Conservation (phyloP, 2,329 filamentous ascomycete genomes). For the Penicillium brevicompactum region DNA sequence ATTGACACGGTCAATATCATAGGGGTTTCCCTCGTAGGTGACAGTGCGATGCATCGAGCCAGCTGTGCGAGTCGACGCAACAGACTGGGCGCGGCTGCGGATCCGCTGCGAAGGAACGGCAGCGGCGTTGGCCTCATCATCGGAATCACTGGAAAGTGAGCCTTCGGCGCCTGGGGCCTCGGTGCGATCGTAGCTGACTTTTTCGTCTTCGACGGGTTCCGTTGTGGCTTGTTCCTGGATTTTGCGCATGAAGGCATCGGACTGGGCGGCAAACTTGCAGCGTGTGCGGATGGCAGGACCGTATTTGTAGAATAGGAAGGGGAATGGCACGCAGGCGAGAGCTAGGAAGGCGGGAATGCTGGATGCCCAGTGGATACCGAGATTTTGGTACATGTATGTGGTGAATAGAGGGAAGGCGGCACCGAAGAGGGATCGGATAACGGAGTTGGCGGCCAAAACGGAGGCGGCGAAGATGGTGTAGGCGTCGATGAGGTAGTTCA, state of each 20-base stretch:
- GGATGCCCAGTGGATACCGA: constrained; percentile 31
- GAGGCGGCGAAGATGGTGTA: constrained; percentile 32
- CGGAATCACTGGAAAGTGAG: constrained; percentile 28
- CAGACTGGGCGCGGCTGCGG: constrained; percentile 29
- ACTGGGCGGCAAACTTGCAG: constrained; percentile 32
- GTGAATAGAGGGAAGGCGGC: constrained; percentile 31
- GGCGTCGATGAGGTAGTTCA: constrained; percentile 31
- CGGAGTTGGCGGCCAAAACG: constrained; percentile 28
- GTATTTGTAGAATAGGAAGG: constrained; percentile 32
- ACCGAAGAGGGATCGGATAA: constrained; percentile 29
- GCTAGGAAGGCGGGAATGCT: constrained; percentile 28
- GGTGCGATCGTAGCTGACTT: constrained; percentile 34
- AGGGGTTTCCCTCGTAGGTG: constrained; percentile 48
- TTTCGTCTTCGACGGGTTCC: constrained; percentile 19
- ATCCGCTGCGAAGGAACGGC: constrained; percentile 21
- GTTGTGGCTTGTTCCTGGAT: constrained; percentile 30
- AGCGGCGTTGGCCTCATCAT: constrained; percentile 23
- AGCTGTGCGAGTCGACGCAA: constrained; percentile 30
- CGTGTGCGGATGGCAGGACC: constrained; percentile 23
- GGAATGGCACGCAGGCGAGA: constrained; percentile 29
- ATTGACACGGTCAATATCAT: constrained; percentile 48
- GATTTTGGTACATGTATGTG: constrained; percentile 27
- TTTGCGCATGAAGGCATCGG: constrained; percentile 40
- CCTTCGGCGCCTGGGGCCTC: constrained; percentile 32
- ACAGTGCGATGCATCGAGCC: constrained; percentile 22